A percentile compares a stretch with the other conserved stretches of the same genome.
phyloP scores from a whole-genome alignment of 192 early-diverging fungal species.

The Irineochytrium annulatum region DNA sequence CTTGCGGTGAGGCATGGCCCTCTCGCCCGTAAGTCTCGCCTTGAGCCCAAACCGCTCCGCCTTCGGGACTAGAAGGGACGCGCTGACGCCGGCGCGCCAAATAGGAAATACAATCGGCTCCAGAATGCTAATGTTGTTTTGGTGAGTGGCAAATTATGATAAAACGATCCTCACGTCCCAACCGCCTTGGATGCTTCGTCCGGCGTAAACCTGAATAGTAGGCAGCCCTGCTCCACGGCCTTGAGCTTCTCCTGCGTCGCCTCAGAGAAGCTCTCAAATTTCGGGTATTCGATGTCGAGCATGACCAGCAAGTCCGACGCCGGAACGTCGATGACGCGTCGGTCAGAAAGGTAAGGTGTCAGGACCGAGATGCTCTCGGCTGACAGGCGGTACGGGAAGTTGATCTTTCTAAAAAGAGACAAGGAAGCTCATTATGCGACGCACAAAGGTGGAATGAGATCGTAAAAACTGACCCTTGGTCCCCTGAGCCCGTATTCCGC shows the following conservation, averaged over 20 bases:
- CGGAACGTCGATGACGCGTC: conserved; percentile 11
- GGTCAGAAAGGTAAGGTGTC: conserved; percentile 26
- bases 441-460: no score
- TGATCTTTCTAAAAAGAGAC: not conserved
- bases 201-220: conserved; percentile 42
- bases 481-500: conserved; percentile 32
- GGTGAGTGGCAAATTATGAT: conserved; percentile 6
- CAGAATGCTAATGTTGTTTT: conserved; percentile 16
- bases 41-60: conserved; percentile 38
- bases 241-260: conserved; percentile 10
- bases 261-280: conserved; percentile 29
- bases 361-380: conserved; percentile 43
- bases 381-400: conserved; percentile 37
- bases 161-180: conserved; percentile 26
- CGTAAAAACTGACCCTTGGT: not conserved
- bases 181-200: conserved; percentile 12
- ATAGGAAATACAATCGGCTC: conserved; percentile 38
- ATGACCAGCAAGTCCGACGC: conserved; percentile 30
- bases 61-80: conserved; percentile 49
- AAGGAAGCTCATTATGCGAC: not conserved
- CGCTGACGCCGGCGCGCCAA: conserved; percentile 45
- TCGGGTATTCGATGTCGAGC: conserved; percentile 40
- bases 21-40: conserved; percentile 37
- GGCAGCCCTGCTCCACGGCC: conserved; percentile 35
- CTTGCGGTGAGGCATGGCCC: not conserved